Base-by-base conservation (phyloP, 768 basidiomycete genomes). In the Kwoniella dendrophila region DNA sequence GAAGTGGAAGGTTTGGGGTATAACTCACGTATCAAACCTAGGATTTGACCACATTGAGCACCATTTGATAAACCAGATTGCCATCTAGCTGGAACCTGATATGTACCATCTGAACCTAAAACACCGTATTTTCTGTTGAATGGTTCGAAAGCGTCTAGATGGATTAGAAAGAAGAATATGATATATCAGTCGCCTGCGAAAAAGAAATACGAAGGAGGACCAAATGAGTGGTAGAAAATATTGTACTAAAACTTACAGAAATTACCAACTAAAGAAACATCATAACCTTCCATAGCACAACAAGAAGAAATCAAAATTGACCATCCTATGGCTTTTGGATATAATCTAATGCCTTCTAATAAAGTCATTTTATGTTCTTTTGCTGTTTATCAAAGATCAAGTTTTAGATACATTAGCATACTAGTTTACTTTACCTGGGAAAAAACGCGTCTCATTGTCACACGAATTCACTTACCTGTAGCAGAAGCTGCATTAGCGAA, bases 21-120 rank as follows among this genome's bases (percentile, higher is more conserved):
- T 6, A 55, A n/a, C 56, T 64, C 56, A 70, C 65, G 54, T 43
- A 71, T 59, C 26, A 81, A 69, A 44, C 79, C 80, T 33, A 81
- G 59, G 59, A 81, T 79, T 36, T 78, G 75, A 26, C 80, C 80
- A 50, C 66, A 68, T 36, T 78, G 76, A 36, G 73, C 75, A 30
- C 78, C 81, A 69, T 80, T 80, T 22, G 69, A 68, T 26, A 81
- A 65, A 44, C 78, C 80, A 18, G 79, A 69, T 53, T 81, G 81
- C 81, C 80, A 81, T 38, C 68, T 59, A 0, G 81, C 77, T 11
- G 80, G 77, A 24, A 82, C 73, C 24, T 76, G 66, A 56, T 79
- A 81, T 1, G 60, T 56, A 8, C 78, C 79, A 48, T 73, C 71
- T 10, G 65, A 43, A 16, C 43, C 45, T 47, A 71, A 29, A 16